These are phyloP conservation scores for Malus hybrid DNA, from an alignment of 331 rosid species.

Conservation along the genomic window DNA sequence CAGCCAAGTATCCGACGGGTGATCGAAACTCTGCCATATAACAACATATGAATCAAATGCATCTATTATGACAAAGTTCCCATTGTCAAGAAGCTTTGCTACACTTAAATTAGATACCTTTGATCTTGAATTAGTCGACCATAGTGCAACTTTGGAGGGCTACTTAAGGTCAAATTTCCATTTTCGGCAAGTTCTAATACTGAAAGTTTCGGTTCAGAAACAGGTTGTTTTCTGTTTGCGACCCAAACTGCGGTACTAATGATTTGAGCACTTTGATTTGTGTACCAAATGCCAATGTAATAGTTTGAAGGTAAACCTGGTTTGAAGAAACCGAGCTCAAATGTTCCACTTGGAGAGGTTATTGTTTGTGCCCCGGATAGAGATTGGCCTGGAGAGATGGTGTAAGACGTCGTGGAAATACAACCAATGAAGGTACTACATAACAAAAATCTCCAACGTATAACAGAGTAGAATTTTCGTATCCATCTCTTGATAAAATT, in stretches of 20 bases:
- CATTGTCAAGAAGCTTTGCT: slow-evolving; percentile 16
- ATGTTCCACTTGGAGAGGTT: slow-evolving; percentile 4
- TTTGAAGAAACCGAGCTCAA: slow-evolving; percentile 28
- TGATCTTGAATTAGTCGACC: slow-evolving; percentile 7
- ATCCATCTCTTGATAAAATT: too few relatives aligned
- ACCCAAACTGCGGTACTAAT: slow-evolving; percentile 27
- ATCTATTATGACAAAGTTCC: slow-evolving; percentile 19
- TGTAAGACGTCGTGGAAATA: not conserved
- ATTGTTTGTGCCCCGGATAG: slow-evolving; percentile 12
- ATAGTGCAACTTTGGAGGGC: not conserved
- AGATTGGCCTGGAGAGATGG: not conserved
- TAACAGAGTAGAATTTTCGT: too few relatives aligned
- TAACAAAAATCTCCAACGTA: not conserved
- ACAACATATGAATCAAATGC: not conserved
- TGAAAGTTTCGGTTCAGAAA: slow-evolving; percentile 20
- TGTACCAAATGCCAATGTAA: slow-evolving; percentile 34
- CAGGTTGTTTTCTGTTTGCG: slow-evolving; percentile 21
- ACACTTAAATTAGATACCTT: not conserved
- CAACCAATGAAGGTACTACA: not conserved
- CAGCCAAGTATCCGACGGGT: slow-evolving; percentile 22
- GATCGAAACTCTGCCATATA: slow-evolving; percentile 30
- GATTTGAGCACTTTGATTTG: not conserved
- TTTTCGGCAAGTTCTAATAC: not conserved
- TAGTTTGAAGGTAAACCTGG: slow-evolving; percentile 5
- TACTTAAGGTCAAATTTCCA: slow-evolving; percentile 5